Conservation (phyloP, 2,329 filamentous ascomycete genomes). For the Colletotrichum viniferum region DNA sequence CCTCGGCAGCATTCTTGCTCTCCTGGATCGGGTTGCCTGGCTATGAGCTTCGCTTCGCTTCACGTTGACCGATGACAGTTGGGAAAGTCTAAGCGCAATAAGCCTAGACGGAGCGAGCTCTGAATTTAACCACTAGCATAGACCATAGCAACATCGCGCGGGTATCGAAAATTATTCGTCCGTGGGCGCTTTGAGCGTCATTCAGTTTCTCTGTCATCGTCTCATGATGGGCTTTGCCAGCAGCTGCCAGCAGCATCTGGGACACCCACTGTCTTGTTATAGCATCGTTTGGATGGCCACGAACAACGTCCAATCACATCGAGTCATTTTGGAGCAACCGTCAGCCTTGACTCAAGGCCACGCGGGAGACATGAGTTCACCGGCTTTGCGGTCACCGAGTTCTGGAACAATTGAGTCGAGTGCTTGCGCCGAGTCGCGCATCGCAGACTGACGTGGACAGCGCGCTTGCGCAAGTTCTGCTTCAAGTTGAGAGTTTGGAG, state of each 20-base stretch:
- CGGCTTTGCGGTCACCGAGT: not conserved
- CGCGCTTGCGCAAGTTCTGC: slow-evolving; percentile 1
- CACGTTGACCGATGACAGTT: not conserved
- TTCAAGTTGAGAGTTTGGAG: not conserved
- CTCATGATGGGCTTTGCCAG: not conserved
- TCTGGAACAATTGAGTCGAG: not conserved
- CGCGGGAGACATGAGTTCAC: not conserved
- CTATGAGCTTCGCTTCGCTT: not conserved
- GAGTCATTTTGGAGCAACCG: not conserved
- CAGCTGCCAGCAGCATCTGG: slow-evolving; percentile 1
- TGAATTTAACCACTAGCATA: not conserved
- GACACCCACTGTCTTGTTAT: not conserved
- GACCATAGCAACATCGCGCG: not conserved
- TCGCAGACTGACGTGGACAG: not conserved
- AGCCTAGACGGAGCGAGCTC: not conserved
- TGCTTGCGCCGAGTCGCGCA: not conserved
- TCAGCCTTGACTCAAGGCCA: slow-evolving; percentile 1
- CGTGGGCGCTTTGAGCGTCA: not conserved
- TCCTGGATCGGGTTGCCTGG: not conserved
- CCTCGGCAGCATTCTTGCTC: not conserved
- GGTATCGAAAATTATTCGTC: not conserved
- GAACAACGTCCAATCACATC: not conserved
- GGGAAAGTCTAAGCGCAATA: not conserved
- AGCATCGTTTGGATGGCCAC: not conserved
- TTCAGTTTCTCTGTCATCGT: not conserved